phyloP scores from a whole-genome alignment of 202 grass and related monocot species.

The Panicum hallii region DNA sequence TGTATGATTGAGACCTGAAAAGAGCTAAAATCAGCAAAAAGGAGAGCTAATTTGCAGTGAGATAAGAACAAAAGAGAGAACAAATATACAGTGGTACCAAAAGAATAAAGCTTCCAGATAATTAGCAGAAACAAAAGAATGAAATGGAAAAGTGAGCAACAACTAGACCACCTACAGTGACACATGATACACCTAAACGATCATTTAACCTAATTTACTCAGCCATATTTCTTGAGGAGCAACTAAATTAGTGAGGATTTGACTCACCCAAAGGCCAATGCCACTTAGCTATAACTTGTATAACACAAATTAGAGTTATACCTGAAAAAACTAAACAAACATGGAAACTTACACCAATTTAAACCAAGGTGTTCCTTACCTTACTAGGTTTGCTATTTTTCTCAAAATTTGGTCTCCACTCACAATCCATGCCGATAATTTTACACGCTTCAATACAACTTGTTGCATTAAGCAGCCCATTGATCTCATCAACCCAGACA shows the following conservation, averaged over 20 bases:
- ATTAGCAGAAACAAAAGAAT: constrained; percentile 28
- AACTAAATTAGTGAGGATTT: background rate
- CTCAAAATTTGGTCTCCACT: constrained; percentile 97
- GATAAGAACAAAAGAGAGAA: background rate
- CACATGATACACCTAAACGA: constrained; percentile 13
- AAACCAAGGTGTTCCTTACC: constrained; percentile 51
- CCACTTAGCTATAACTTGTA: background rate
- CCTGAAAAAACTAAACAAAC: constrained; percentile 40
- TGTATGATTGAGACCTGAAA: constrained; percentile 93
- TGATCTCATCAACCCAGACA: constrained; percentile 85
- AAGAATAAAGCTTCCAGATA: constrained; percentile 20
- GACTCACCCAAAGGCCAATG: constrained; percentile 6
- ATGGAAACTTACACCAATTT: constrained; percentile 31
- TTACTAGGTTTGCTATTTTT: constrained; percentile 86
- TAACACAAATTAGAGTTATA: constrained; percentile 15
- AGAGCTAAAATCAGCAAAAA: constrained; percentile 25
- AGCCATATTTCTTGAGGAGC: background rate
- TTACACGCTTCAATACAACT: constrained; percentile 83
- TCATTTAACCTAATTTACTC: constrained; percentile 23
- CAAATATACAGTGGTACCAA: constrained; percentile 18
- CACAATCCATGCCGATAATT: constrained; percentile 87
- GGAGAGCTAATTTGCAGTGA: constrained; percentile 4
- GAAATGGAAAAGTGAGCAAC: constrained; percentile 5
- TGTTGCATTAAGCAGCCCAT: constrained; percentile 67
- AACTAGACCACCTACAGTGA: constrained; percentile 14